Base-by-base conservation (phyloP, 2,329 filamentous ascomycete species). In the Ophiostoma ips region DNA sequence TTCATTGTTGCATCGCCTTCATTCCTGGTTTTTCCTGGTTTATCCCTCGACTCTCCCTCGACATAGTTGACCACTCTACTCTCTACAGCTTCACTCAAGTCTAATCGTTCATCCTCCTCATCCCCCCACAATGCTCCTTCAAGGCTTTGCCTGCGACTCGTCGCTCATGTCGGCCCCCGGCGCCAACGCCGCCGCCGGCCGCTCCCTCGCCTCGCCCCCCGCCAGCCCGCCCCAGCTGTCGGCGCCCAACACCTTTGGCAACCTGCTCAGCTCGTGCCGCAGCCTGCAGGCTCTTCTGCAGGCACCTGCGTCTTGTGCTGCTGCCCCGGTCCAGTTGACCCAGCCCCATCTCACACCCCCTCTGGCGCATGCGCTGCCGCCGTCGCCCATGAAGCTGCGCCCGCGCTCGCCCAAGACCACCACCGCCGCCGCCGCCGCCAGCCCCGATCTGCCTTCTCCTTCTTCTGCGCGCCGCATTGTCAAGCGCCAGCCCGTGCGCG, bases 261-360 rank as follows among this genome's bases (percentile, higher is more conserved):
- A 73, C 63, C 71, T 81, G 59, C 72, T 77, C 62, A 71, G 67
- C 53, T 75, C 76, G 44, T 81, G 77, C 61, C 76, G 75, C 61
- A 75, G 73, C 5, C 71, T 81, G 0, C 78, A 82, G 59, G 73
- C 72, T 2, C 74, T 81, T 58, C 69, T 81, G 53, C 64, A 66
- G 4, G 65, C 52, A 50, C 50, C 36, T 5, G 41, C 60, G 38
- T 55, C 28, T 21, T n/a, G 13, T 37, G n/a, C 37, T 18, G 30
- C 19, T 9, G 10, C 16, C n/a, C 13, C 35, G 3, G 21, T 36
- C 33, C 62, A 69, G 15, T 66, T 70, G 41, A 68, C 69, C 30
- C 70, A 72, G 36, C 70, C 70, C n/a, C 40, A 50, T 10, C 48
- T 73, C 13, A 77, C 75, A 21, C 77, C 77, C 12, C 76, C 77